Conservation (phyloP, 768 basidiomycete species). For the Collybia nuda region DNA sequence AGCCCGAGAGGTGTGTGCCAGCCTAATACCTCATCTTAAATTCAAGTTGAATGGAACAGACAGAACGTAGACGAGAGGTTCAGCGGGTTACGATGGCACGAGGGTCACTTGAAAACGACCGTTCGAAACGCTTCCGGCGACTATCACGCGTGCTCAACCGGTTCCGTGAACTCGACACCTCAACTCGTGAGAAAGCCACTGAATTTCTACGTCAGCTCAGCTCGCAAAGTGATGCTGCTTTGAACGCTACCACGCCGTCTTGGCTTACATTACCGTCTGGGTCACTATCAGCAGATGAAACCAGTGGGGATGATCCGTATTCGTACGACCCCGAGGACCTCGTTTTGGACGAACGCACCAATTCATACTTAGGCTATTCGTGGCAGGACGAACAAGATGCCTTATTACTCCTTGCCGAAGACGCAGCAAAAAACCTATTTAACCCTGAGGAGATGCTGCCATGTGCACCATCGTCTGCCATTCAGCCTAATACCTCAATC, state of each 20-base stretch:
- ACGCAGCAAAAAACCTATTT: neutral
- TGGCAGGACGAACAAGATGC: too few relatives aligned
- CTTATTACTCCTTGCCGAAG: neutral
- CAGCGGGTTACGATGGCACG: conserved; percentile 50
- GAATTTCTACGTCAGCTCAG: conserved; percentile 8
- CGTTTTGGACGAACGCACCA: too few relatives aligned
- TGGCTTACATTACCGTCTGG: too few relatives aligned
- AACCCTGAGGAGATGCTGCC: neutral
- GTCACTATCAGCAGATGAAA: too few relatives aligned
- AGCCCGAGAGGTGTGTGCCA: conserved; percentile 56
- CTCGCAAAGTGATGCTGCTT: neutral
- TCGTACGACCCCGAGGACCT: too few relatives aligned
- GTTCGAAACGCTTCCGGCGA: conserved; percentile 52
- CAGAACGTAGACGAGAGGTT: conserved; percentile 52
- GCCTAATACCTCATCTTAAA: neutral
- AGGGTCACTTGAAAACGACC: conserved; percentile 55
- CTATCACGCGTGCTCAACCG: conserved; percentile 37
- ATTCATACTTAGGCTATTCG: too few relatives aligned
- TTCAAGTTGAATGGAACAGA: conserved; percentile 29
- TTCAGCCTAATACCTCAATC: too few relatives aligned
- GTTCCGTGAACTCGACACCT: conserved; percentile 31
- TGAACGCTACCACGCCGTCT: neutral
- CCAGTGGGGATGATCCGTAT: too few relatives aligned
- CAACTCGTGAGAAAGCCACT: conserved; percentile 24
- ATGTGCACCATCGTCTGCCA: too few relatives aligned